These are phyloP conservation scores for Beauveria varroae DNA, from an alignment of 2,329 filamentous ascomycete genomes.

Conservation along the genomic window DNA sequence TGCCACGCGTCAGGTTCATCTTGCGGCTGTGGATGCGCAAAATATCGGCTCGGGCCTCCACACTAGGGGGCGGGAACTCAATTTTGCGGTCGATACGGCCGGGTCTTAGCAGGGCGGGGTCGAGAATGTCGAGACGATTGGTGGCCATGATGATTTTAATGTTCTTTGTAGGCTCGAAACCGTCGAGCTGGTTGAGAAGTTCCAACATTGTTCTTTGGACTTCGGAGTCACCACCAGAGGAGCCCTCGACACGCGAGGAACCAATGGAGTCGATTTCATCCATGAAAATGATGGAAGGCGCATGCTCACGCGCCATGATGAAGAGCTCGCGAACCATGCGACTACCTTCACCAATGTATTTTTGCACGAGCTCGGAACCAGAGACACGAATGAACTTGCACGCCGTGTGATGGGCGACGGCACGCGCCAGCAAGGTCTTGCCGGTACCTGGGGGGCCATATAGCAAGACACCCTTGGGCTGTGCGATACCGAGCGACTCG, in stretches of 20 bases:
- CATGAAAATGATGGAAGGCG: conserved; percentile 99
- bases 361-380: conserved; percentile 93
- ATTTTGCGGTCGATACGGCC: conserved; percentile 98
- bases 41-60: conserved; percentile 95
- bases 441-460: conserved; percentile 96
- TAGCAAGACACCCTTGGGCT: conserved; percentile 93
- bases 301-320: conserved; percentile 97
- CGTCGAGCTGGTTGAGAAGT: conserved; percentile 94
- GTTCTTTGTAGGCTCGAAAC: conserved; percentile 98
- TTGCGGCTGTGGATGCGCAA: conserved; percentile 93
- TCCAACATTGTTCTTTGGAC: conserved; percentile 99
- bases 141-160: conserved; percentile 99
- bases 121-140: conserved; percentile 93
- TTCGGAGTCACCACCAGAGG: conserved; percentile 91
- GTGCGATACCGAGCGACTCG: conserved; percentile 96
- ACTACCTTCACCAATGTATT: conserved; percentile 97
- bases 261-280: conserved; percentile 99
- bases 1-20: conserved; percentile 97
- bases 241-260: conserved; percentile 92
- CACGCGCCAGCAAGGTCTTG: conserved; percentile 90
- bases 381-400: conserved; percentile 99
- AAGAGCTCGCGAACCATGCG: conserved; percentile 98
- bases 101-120: conserved; percentile 89
- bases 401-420: conserved; percentile 95
- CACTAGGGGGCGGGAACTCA: conserved; percentile 93